Percentiles rank a stretch among this genome's conserved stretches.
Evolutionary conservation across 192 early-diverging fungal species (phyloP).

Genomic region (Coemansia sp.): DNA sequence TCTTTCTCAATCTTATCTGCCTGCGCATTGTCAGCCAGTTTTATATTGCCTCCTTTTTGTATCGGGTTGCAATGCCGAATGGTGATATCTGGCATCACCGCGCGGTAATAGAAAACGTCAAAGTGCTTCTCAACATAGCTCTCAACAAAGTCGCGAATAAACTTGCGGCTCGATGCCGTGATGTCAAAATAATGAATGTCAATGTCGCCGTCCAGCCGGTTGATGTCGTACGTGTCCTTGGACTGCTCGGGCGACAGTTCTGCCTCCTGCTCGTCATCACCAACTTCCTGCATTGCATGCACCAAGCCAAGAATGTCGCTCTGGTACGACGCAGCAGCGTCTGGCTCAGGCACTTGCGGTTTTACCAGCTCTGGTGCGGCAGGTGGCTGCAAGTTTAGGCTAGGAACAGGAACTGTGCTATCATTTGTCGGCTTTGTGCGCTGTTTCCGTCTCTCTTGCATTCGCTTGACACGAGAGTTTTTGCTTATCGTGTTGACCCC

Average conservation of each 20-base stretch:
- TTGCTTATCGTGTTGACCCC: not conserved
- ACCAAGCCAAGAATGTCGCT: slow-evolving; percentile 4
- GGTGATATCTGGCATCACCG: slow-evolving; percentile 3
- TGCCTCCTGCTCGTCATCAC: not conserved
- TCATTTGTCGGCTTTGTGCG: not conserved
- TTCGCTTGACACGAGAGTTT: not conserved
- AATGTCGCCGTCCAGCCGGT: slow-evolving; percentile 39
- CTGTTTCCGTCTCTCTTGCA: not conserved
- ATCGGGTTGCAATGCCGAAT: not conserved
- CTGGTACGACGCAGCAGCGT: not conserved
- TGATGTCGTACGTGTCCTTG: slow-evolving; percentile 27
- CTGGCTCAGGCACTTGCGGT: not conserved
- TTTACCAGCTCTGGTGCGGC: not conserved
- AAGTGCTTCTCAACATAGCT: slow-evolving; percentile 35
- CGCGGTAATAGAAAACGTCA: slow-evolving; percentile 37
- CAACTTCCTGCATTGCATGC: not conserved
- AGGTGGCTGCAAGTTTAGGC: not conserved
- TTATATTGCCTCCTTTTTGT: not conserved
- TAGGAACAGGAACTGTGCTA: not conserved
- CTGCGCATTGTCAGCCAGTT: slow-evolving; percentile 16
- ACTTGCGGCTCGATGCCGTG: slow-evolving; percentile 20
- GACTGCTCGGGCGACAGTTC: slow-evolving; percentile 36
- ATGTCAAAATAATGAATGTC: slow-evolving; percentile 39
- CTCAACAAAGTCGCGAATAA: slow-evolving; percentile 39
- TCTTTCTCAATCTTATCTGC: slow-evolving; percentile 20